These are phyloP conservation scores for Prototheca stagnorum DNA, from an alignment of 163 green algal species.

Conservation along the genomic window DNA sequence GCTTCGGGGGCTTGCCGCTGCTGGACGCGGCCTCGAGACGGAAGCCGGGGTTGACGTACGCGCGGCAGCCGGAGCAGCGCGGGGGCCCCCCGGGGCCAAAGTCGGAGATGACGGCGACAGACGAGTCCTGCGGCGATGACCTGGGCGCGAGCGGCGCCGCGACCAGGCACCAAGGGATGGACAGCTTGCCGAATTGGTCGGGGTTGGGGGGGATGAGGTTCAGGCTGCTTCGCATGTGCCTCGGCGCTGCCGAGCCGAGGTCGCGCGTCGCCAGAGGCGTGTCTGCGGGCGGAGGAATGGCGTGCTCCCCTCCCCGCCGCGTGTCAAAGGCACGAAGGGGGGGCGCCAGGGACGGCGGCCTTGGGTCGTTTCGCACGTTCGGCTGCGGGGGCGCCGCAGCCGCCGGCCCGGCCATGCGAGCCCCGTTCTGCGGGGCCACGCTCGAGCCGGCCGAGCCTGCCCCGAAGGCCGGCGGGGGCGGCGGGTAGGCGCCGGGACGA, in stretches of 20 bases:
- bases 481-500: too few relatives aligned
- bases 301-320: constrained; percentile 25
- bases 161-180: constrained; percentile 65
- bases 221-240: constrained; percentile 57
- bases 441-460: too few relatives aligned
- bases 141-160: constrained; percentile 65
- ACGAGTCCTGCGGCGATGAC: constrained; percentile 46
- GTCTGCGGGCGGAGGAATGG: constrained; percentile 33
- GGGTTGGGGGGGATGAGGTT: constrained; percentile 50
- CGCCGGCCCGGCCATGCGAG: background rate
- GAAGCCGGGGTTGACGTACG: constrained; percentile 93
- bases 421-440: background rate
- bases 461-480: background rate
- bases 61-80: constrained; percentile 76
- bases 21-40: constrained; percentile 44
- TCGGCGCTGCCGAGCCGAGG: constrained; percentile 49
- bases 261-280: constrained; percentile 43
- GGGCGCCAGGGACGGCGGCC: too few relatives aligned
- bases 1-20: too few relatives aligned
- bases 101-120: constrained; percentile 65
- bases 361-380: too few relatives aligned
- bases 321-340: constrained; percentile 45
- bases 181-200: constrained; percentile 42
- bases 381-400: too few relatives aligned
- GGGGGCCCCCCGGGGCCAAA: constrained; percentile 57